A percentile compares a stretch with the other conserved stretches of the same genome.
phyloP scores from a whole-genome alignment of 179 eudicot species.

The Kewa caespitosa region DNA sequence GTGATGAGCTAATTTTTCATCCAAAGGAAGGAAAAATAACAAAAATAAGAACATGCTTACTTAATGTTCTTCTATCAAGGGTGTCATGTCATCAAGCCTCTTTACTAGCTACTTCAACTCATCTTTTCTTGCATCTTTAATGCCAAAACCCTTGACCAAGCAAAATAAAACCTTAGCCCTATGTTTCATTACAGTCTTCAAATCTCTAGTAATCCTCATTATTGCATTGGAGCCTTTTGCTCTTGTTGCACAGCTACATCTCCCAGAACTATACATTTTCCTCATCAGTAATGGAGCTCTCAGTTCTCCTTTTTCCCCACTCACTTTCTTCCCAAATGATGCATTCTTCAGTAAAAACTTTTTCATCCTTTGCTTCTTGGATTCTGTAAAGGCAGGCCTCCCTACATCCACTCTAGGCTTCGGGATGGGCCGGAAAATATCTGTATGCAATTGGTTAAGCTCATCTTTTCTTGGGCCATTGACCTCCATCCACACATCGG shows the following conservation, averaged over 20 bases:
- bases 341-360: slow-evolving; percentile 41
- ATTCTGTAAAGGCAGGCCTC: slow-evolving; percentile 7
- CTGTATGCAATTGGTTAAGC: not conserved
- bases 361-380: slow-evolving; percentile 42
- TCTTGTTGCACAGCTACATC: slow-evolving; percentile 16
- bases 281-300: slow-evolving; percentile 32
- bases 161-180: slow-evolving; percentile 38
- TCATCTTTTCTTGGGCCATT: slow-evolving; percentile 7
- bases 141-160: slow-evolving; percentile 34
- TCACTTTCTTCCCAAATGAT: slow-evolving; percentile 39
- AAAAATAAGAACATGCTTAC: not conserved
- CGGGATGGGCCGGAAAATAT: slow-evolving; percentile 17
- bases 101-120: slow-evolving; percentile 5
- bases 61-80: not conserved
- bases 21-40: not conserved
- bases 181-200: slow-evolving; percentile 43
- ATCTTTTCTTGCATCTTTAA: slow-evolving; percentile 21
- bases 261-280: slow-evolving; percentile 34
- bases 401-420: slow-evolving; percentile 13
- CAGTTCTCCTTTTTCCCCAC: slow-evolving; percentile 28
- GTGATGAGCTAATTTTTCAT: not conserved
- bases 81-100: not conserved
- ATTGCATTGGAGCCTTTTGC: slow-evolving; percentile 21
- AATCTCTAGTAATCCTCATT: slow-evolving; percentile 27
- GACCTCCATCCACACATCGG: not conserved